Evolutionary conservation across 148 eudicot species (phyloP).

Genomic region (Camellia japonica): DNA sequence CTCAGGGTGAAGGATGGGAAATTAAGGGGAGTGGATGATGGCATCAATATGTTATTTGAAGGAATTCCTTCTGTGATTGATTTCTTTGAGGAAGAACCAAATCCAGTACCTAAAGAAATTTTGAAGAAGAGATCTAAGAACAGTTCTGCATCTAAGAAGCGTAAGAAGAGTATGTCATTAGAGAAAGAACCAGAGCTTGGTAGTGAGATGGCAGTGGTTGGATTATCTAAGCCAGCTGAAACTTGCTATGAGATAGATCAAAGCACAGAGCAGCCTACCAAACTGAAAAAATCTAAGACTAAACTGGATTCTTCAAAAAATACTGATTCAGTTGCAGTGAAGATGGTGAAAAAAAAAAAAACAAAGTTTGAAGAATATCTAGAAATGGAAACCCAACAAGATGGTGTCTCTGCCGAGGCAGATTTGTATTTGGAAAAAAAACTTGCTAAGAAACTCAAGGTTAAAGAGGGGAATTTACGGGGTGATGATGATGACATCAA

Average conservation of each 20-base stretch:
- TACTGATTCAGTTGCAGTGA: slow-evolving; percentile 1
- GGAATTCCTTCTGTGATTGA: slow-evolving; percentile 48
- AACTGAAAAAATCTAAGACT: slow-evolving; percentile 6
- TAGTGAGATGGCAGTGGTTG: slow-evolving; percentile 9
- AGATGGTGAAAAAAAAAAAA: slow-evolving; percentile 36
- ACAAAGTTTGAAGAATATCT: slow-evolving; percentile 72
- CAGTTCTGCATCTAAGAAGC: slow-evolving; percentile 23
- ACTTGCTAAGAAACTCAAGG: slow-evolving; percentile 72
- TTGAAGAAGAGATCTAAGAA: slow-evolving; percentile 10
- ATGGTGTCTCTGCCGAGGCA: slow-evolving; percentile 40
- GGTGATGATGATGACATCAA: slow-evolving; percentile 59
- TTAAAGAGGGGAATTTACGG: slow-evolving; percentile 58
- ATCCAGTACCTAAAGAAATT: slow-evolving; percentile 11
- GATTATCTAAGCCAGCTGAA: slow-evolving; percentile 8
- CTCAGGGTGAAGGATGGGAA: slow-evolving; percentile 65
- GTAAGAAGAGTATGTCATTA: slow-evolving; percentile 22
- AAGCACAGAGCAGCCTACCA: background rate
- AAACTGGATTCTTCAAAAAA: slow-evolving; percentile 17
- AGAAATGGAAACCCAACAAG: slow-evolving; percentile 38
- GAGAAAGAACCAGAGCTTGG: slow-evolving; percentile 13
- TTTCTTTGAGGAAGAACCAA: slow-evolving; percentile 24
- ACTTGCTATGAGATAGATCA: slow-evolving; percentile 6
- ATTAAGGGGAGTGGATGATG: slow-evolving; percentile 49
- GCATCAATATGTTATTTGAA: slow-evolving; percentile 39
- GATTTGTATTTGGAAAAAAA: slow-evolving; percentile 68